phyloP scores from a whole-genome alignment of 169 alveolate genomes.

The Plasmodium billcollinsi region DNA sequence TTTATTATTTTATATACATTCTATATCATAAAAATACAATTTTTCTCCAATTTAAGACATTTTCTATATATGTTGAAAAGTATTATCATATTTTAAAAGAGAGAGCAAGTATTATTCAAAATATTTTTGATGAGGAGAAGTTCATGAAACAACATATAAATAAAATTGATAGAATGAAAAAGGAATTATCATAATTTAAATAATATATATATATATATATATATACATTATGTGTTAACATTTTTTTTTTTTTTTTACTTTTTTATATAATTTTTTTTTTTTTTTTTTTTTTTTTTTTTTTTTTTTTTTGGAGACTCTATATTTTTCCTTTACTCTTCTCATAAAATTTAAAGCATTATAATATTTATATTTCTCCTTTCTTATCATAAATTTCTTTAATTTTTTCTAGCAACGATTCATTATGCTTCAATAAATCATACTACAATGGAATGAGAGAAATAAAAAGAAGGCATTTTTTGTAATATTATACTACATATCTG shows the following conservation, averaged over 20 bases:
- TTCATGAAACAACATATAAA: constrained; percentile 26
- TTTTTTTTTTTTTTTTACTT: not conserved
- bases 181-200: not conserved
- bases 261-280: not conserved
- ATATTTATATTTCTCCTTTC: constrained; percentile 49
- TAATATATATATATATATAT: not conserved
- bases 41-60: constrained; percentile 16
- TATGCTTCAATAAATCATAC: constrained; percentile 71
- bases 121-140: constrained; percentile 45
- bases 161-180: constrained; percentile 39
- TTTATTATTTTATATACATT: not conserved
- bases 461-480: not conserved
- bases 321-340: constrained; percentile 1
- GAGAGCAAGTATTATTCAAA: constrained; percentile 67
- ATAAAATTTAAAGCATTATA: not conserved
- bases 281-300: constrained; percentile 1
- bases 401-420: constrained; percentile 61
- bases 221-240: too few species aligned
- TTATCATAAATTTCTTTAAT: constrained; percentile 69
- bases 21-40: not conserved
- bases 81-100: constrained; percentile 55
- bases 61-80: constrained; percentile 45
- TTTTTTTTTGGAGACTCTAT: not conserved
- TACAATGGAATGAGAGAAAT: not conserved
- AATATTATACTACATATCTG: constrained; percentile 1